A percentile compares a stretch with the other conserved stretches of the same genome.
Conservation (phyloP, 1,139 yeast genomes). For the Scheffersomyces titani region DNA sequence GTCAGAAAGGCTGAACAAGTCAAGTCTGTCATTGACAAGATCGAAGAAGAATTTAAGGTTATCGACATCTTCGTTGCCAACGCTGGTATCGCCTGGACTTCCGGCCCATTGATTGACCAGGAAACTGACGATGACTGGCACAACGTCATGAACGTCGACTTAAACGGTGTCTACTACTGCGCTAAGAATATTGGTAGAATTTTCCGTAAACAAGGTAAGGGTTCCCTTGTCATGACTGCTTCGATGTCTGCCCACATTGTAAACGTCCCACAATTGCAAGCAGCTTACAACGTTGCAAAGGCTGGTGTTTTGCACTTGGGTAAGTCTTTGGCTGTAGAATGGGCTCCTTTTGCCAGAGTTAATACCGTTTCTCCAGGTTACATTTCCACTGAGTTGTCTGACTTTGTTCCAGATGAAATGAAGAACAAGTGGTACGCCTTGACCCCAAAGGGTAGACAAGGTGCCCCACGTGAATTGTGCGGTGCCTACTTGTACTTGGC, state of each 20-base stretch:
- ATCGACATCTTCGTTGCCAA: constrained; percentile 56
- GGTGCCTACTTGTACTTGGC: constrained; percentile 27
- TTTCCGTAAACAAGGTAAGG: constrained; percentile 41
- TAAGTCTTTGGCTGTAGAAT: constrained; percentile 32
- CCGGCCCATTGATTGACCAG: constrained; percentile 37
- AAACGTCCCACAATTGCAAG: constrained; percentile 66
- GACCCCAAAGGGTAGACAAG: constrained; percentile 25
- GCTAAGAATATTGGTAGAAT: constrained; percentile 43
- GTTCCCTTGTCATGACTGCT: constrained; percentile 62
- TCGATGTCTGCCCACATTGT: constrained; percentile 68
- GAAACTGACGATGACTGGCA: constrained; percentile 47
- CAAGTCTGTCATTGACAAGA: constrained; percentile 29
- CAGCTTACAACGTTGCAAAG: constrained; percentile 55
- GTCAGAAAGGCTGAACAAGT: constrained; percentile 44
- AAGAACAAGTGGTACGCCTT: constrained; percentile 20
- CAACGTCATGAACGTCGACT: constrained; percentile 45
- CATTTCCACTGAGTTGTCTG: constrained; percentile 25
- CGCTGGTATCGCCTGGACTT: constrained; percentile 53
- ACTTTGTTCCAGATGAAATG: constrained; percentile 20
- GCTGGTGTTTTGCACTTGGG: constrained; percentile 34
- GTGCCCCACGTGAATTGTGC: constrained; percentile 21
- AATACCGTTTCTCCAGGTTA: constrained; percentile 36
- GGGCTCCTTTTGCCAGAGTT: constrained; percentile 35
- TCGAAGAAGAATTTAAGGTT: constrained; percentile 35
- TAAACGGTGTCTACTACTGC: constrained; percentile 49